Percentiles rank a stretch among this genome's conserved stretches.
These are phyloP conservation scores for Fibroporia radiculosa DNA, from an alignment of 768 basidiomycete genomes.

Conservation along the genomic window DNA sequence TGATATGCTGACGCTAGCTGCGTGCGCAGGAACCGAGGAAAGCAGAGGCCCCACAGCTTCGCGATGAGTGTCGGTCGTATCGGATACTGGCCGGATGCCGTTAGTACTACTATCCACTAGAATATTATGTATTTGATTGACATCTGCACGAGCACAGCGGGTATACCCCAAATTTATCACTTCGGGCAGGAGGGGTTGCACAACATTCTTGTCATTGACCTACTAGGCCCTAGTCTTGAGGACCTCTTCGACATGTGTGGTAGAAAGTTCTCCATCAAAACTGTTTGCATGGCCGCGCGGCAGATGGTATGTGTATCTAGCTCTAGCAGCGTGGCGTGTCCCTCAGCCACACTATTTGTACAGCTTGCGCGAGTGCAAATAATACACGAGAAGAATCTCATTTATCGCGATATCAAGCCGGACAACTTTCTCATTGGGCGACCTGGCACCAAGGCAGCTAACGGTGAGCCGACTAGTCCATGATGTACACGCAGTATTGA, in stretches of 20 bases:
- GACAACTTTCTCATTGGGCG: constrained; percentile 98
- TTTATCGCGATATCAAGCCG: constrained; percentile 99
- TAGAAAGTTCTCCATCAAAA: constrained; percentile 95
- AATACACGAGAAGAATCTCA: constrained; percentile 98
- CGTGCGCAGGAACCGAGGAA: constrained; percentile 72
- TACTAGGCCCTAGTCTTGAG: constrained; percentile 93
- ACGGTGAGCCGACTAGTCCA: constrained; percentile 40
- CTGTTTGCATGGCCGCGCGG: constrained; percentile 97
- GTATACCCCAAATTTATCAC: constrained; percentile 99
- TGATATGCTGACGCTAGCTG: not conserved
- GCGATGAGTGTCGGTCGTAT: constrained; percentile 98
- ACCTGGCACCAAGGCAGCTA: constrained; percentile 83
- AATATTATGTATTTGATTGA: constrained; percentile 5
- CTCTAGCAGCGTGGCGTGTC: too few species aligned
- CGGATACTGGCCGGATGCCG: constrained; percentile 85
- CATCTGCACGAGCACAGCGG: constrained; percentile 45
- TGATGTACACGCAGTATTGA: not conserved
- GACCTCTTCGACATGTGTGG: constrained; percentile 99
- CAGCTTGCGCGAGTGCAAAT: constrained; percentile 94
- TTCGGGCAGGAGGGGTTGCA: constrained; percentile 98
- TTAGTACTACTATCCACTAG: constrained; percentile 34
- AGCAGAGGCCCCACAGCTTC: constrained; percentile 94
- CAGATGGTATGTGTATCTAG: constrained; percentile 65
- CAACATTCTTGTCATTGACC: constrained; percentile 97
- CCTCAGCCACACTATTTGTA: not conserved